Evolutionary conservation across 1,284 basidiomycete species (phyloP).

Genomic region (Microbotryum scabiosae): DNA sequence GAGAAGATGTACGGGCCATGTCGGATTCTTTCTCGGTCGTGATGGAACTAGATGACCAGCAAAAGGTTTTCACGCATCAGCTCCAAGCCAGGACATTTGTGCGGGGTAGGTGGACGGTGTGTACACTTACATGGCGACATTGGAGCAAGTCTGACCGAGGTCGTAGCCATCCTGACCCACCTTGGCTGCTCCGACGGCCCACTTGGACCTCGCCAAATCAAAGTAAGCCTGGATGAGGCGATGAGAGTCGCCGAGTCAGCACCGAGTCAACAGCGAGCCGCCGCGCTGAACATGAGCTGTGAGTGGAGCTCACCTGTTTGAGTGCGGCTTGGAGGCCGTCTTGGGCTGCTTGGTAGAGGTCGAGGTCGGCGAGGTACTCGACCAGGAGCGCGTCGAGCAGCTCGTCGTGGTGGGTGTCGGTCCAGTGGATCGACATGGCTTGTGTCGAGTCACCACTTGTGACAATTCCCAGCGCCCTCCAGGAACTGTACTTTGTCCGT

Average conservation of each 20-base stretch:
- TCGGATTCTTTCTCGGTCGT: background rate
- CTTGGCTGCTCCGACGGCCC: conserved; percentile 22
- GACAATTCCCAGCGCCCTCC: too few species aligned
- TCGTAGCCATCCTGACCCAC: conserved; percentile 20
- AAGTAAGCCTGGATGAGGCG: conserved; percentile 18
- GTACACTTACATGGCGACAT: conserved; percentile 17
- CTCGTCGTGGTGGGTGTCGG: background rate
- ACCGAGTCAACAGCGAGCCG: background rate
- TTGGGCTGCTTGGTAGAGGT: conserved; percentile 17
- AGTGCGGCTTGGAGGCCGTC: conserved; percentile 12
- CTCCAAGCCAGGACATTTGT: background rate
- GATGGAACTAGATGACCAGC: background rate
- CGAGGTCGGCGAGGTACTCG: conserved; percentile 23
- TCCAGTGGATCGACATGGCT: background rate
- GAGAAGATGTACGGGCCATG: background rate
- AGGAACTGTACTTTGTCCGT: too few species aligned
- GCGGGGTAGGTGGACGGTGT: background rate
- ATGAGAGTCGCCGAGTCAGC: background rate
- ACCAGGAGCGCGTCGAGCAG: conserved; percentile 24
- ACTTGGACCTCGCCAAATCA: conserved; percentile 29
- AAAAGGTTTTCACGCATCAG: background rate
- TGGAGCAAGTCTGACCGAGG: conserved; percentile 6
- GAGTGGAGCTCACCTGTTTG: conserved; percentile 11
- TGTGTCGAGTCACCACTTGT: too few species aligned
- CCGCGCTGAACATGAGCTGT: background rate